Evolutionary conservation across 2,329 filamentous ascomycete genomes (phyloP).

Genomic region (Pyrenochaeta sp.): DNA sequence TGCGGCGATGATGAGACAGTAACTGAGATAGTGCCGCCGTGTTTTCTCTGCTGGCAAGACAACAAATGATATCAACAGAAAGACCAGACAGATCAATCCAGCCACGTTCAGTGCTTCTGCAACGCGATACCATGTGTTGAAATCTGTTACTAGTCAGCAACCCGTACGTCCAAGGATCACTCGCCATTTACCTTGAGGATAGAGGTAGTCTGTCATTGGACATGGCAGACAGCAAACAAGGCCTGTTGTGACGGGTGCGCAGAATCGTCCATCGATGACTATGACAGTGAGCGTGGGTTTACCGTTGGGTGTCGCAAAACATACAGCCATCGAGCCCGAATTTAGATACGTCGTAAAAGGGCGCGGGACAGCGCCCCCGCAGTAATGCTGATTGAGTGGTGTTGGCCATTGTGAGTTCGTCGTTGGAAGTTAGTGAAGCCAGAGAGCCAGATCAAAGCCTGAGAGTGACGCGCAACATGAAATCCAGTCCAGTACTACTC

Average conservation of each 20-base stretch:
- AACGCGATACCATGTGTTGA: conserved; percentile 65
- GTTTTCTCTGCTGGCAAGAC: conserved; percentile 87
- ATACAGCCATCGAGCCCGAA: conserved; percentile 74
- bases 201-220: conserved; percentile 80
- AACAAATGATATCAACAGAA: conserved; percentile 80
- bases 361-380: conserved; percentile 67
- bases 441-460: conserved; percentile 21
- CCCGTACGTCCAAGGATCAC: conserved; percentile 12
- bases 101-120: conserved; percentile 86
- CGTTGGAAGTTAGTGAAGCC: conserved; percentile 4
- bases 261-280: conserved; percentile 67
- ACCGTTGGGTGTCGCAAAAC: conserved; percentile 36
- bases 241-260: conserved; percentile 57
- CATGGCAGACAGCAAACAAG: conserved; percentile 87
- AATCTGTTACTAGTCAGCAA: conserved; percentile 47
- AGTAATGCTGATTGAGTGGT: conserved; percentile 37
- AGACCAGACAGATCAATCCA: conserved; percentile 73
- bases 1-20: conserved; percentile 80
- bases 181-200: conserved; percentile 47
- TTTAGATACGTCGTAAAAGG: conserved; percentile 70
- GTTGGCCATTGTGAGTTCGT: conserved; percentile 38
- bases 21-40: conserved; percentile 88
- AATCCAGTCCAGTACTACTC: conserved; percentile 12
- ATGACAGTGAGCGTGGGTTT: conserved; percentile 38
- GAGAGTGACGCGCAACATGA: conserved; percentile 31